Conservation (phyloP, 1,284 basidiomycete species). For the Microbotryum scabiosae region DNA sequence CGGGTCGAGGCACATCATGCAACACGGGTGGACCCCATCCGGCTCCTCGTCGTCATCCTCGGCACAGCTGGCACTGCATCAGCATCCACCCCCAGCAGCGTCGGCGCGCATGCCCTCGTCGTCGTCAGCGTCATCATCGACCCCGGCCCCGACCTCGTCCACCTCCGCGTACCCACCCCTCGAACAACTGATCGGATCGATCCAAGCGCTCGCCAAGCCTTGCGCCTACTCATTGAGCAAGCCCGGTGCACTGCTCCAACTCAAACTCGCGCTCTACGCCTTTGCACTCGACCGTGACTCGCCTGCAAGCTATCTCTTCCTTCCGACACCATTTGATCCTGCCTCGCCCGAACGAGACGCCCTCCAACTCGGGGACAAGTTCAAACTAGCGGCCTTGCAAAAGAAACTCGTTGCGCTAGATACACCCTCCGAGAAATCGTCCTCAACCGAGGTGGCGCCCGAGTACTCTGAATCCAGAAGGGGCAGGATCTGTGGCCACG, state of each 20-base stretch:
- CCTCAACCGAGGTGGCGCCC: neutral
- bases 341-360: slow-evolving; percentile 6
- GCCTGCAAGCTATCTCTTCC: neutral
- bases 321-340: neutral
- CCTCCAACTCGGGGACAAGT: slow-evolving; percentile 6
- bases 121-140: too few species aligned
- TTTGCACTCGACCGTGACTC: slow-evolving; percentile 4
- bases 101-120: too few species aligned
- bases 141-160: too few species aligned
- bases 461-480: slow-evolving; percentile 12
- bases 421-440: neutral
- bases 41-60: too few species aligned
- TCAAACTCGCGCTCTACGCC: slow-evolving; percentile 9
- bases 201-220: neutral
- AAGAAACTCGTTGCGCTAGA: neutral
- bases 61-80: too few species aligned
- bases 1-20: too few species aligned
- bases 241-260: neutral
- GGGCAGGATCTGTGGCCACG: slow-evolving; percentile 33
- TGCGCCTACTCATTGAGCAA: neutral
- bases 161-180: too few species aligned
- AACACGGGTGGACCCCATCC: too few species aligned
- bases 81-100: too few species aligned
- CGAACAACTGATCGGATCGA: neutral
- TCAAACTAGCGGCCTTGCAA: neutral